These are phyloP conservation scores for Ligustrum vulgare DNA, from an alignment of 257 asterid species.

Conservation along the genomic window DNA sequence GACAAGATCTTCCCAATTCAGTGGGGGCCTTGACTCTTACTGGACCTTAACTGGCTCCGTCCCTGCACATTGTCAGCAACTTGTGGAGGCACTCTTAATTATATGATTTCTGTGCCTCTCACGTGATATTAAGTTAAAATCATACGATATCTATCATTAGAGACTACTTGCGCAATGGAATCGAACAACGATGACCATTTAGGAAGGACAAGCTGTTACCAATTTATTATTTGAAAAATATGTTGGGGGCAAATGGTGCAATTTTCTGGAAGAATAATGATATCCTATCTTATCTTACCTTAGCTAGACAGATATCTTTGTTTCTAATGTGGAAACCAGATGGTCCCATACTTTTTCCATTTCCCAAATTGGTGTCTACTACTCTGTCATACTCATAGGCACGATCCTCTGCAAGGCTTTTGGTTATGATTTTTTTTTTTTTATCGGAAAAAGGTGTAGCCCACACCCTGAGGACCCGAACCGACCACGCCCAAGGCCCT, in stretches of 20 bases:
- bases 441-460: too few relatives aligned
- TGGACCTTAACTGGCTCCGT: too few relatives aligned
- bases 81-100: not conserved
- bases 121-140: not conserved
- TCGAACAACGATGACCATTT: not conserved
- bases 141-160: not conserved
- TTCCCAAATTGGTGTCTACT: constrained; percentile 23
- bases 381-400: constrained; percentile 21
- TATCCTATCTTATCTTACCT: constrained; percentile 21
- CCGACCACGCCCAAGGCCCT: too few relatives aligned
- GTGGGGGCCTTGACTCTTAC: too few relatives aligned
- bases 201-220: not conserved
- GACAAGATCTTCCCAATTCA: too few relatives aligned
- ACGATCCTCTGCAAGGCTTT: constrained; percentile 22
- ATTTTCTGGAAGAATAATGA: constrained; percentile 17
- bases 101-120: not conserved
- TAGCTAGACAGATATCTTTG: constrained; percentile 16
- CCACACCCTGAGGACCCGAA: too few relatives aligned
- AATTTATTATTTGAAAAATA: not conserved
- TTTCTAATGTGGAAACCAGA: constrained; percentile 18
- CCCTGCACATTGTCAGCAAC: too few relatives aligned
- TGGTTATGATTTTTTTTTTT: constrained; percentile 22
- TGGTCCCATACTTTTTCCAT: constrained; percentile 15
- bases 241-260: not conserved
- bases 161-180: not conserved